Percentiles rank a stretch among this genome's conserved stretches.
phyloP scores from a whole-genome alignment of 225 moss, liverwort and hornwort species.

The Neckera pumila region DNA sequence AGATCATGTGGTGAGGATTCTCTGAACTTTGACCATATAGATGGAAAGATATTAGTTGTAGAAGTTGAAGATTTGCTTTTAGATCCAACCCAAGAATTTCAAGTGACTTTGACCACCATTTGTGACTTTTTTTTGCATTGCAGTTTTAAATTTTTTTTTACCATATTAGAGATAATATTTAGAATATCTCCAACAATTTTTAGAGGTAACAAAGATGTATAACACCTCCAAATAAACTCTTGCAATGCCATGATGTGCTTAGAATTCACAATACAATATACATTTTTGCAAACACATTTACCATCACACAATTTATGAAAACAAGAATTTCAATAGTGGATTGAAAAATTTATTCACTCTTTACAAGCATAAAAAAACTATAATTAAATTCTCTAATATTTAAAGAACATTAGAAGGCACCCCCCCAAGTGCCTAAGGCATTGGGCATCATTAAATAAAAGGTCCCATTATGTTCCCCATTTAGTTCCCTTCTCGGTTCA shows the following conservation, averaged over 20 bases:
- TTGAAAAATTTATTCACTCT: not conserved
- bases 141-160: rapidly evolving
- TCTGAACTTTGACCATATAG: not conserved
- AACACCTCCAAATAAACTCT: not conserved
- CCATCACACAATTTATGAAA: rapidly evolving
- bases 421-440: not conserved
- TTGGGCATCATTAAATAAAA: not conserved
- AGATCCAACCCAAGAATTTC: not conserved
- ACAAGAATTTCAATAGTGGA: rapidly evolving
- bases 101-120: not conserved
- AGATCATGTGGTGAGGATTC: not conserved
- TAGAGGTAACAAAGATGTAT: rapidly evolving
- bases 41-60: not conserved
- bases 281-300: not conserved
- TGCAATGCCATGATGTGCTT: not conserved
- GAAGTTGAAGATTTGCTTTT: not conserved
- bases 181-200: not conserved
- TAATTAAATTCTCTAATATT: not conserved
- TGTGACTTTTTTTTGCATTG: not conserved
- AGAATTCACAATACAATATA: not conserved
- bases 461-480: rapidly evolving
- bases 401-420: not conserved
- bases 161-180: rapidly evolving
- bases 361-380: rapidly evolving
- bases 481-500: not conserved